Conservation (phyloP, 352 stramenopile species). For the Phytophthora brassicae region DNA sequence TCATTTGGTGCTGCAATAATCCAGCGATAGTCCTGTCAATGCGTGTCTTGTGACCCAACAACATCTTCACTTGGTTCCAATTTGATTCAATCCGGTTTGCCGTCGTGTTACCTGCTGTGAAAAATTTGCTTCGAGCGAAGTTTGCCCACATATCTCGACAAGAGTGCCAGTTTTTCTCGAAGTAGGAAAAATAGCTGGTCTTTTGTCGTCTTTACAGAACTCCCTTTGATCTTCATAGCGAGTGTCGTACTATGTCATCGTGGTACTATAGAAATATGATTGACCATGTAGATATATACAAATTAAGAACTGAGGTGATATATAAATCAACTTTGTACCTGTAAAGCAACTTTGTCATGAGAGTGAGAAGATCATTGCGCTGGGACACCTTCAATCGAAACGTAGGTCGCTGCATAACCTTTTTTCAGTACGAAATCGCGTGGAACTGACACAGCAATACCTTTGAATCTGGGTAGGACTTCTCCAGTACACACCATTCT, state of each 20-base stretch:
- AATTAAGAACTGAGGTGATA: not conserved
- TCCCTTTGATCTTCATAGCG: not conserved
- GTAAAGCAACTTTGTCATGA: slow-evolving; percentile 16
- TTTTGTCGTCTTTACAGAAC: slow-evolving; percentile 4
- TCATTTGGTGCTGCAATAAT: slow-evolving; percentile 4
- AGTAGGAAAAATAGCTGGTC: slow-evolving; percentile 8
- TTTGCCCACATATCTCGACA: slow-evolving; percentile 23
- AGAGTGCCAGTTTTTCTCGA: slow-evolving; percentile 20
- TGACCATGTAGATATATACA: not conserved
- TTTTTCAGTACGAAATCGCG: not conserved
- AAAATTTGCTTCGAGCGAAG: slow-evolving; percentile 1
- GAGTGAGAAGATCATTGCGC: not conserved
- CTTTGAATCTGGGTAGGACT: not conserved
- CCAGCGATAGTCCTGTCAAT: slow-evolving; percentile 9
- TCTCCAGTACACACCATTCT: slow-evolving; percentile 15
- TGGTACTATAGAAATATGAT: not conserved
- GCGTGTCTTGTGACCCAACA: slow-evolving; percentile 6
- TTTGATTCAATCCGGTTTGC: slow-evolving; percentile 32
- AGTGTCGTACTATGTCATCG: not conserved
- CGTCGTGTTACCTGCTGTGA: slow-evolving; percentile 21
- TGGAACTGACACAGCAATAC: slow-evolving; percentile 1
- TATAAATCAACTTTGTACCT: too few species aligned
- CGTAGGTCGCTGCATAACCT: not conserved
- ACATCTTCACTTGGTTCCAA: slow-evolving; percentile 26
- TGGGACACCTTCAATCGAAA: slow-evolving; percentile 19